Conservation (phyloP, 2,329 filamentous ascomycete species). For the Phaeosphaeria sp. region DNA sequence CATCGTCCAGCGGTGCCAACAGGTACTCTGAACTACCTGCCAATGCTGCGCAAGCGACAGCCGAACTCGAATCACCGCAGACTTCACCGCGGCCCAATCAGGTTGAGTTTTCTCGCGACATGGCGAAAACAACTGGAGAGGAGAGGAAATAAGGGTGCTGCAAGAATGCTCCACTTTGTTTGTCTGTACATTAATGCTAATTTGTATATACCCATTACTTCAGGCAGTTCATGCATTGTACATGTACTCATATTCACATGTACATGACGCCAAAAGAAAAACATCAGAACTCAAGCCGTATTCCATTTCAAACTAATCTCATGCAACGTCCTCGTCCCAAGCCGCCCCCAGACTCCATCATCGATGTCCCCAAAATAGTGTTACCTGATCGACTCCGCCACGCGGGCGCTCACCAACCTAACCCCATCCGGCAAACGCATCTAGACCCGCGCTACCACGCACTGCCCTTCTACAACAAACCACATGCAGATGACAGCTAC, state of each 20-base stretch:
- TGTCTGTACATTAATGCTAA: constrained; percentile 1
- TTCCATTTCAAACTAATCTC: not conserved
- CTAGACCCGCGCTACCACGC: not conserved
- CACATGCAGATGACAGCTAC: not conserved
- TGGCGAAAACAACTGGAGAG: constrained; percentile 7
- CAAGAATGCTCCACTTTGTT: not conserved
- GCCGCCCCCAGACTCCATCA: not conserved
- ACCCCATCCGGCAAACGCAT: not conserved
- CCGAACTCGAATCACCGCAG: constrained; percentile 29
- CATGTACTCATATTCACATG: not conserved
- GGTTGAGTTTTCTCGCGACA: constrained; percentile 15
- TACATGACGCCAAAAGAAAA: no score
- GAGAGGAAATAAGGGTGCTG: constrained; percentile 15
- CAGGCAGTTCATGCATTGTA: not conserved
- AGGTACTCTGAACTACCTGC: constrained; percentile 31
- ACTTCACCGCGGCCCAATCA: constrained; percentile 23
- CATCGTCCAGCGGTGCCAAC: constrained; percentile 10
- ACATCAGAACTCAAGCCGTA: not conserved
- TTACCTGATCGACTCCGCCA: constrained; percentile 6
- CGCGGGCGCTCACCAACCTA: not conserved
- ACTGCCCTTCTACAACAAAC: not conserved
- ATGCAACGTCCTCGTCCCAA: no score
- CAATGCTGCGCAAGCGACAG: constrained; percentile 4
- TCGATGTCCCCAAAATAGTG: constrained; percentile 1
- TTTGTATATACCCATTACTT: not conserved